Evolutionary conservation across 495 filamentous ascomycete species (phyloP), one percentile per base, ranked within the genome.

Genomic region (Trichoderma orchidacearum): DNA sequence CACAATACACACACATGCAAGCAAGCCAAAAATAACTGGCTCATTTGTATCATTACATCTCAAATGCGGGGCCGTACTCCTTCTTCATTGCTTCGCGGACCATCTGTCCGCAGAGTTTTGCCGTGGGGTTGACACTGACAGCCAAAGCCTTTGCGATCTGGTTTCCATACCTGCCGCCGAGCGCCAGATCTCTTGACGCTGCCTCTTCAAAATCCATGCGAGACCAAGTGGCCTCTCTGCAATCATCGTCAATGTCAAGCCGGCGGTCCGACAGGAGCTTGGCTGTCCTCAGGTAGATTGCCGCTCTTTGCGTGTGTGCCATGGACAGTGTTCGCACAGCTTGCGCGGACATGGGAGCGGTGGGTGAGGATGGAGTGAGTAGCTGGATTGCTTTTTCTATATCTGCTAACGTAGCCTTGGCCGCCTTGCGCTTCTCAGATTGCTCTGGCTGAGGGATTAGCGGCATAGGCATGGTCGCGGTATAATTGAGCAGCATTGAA

Each of bases 41-140:
- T 41, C 15, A 17, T 18, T 41, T 17, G 3, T 3, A 13, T 13
- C 21, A 48, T 53, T 30, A 35, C 28, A n/a, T 21, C 30, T 68
- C 64, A 59, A 67, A 70, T 27, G 61, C 64, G 8, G 68, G 65
- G 1, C 74, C 75, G 54, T 77, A 77, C 70, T 95, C 90, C 72
- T 84, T 87, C 72, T 76, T 83, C 79, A 95, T 80, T 36, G 87
- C 88, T 72, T 92, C 85, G 68, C 81, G 83, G 11, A 95, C 88
- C 73, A 95, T 93, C 29, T 80, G 80, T 13, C 89, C 90, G 70
- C 90, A 95, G 64, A 94, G 75, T 75, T 90, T 94, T 27, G 89
- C 89, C 61, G 87, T 87, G 30, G 90, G 90, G 75, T 95, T 95
- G 38, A 83, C 87, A 68, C 78, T 77, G 48, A 93, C 89, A 2